Evolutionary conservation across 2,329 filamentous ascomycete species (phyloP), one percentile per base, ranked within the genome.

Genomic region (Simplicillium sp.): DNA sequence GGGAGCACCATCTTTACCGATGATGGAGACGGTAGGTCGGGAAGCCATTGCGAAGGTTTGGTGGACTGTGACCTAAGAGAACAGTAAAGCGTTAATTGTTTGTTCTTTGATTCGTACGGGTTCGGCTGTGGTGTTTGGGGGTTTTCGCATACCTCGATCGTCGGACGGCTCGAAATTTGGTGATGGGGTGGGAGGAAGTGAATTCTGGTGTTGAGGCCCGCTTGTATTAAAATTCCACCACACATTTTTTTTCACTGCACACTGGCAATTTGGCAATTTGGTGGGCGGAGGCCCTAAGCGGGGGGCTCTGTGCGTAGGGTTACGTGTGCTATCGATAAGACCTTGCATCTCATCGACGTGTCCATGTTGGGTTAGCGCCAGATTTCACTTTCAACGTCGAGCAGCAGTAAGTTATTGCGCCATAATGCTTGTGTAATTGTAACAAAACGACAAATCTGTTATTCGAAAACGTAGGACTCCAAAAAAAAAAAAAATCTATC

Each of bases 1-100:
- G 73, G 87, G 77, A 76, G 84, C 78, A 77, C 92, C 92, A 83
- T 96, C 89, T 73, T 87, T 88, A 73, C 84, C 82, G 76, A 94
- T 82, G 76, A 98, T 89, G 68, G 88, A 87, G 70, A 98, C 92
- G 67, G 89, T 96, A 71, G 92, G 92, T 77, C 92, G 82, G 69
- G 85, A 89, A 76, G 89, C 86, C 87, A 94, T 94, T 78, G 70
- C 78, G 67, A 66, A 56, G 52, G 55, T 57, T 17, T 34, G 33
- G 44, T 38, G 54, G 60, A 61, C 57, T 59, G 56, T 58, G 52
- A 60, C 57, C 58, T 60, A 46, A 37, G 13, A n/a, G 31, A 33
- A 33, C 6, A 33, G 7, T n/a, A 33, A 13, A n/a, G n/a, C 8
- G 15, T 39, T 18, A 34, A 39, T 39, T 32, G 28, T 29, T n/a